These are phyloP conservation scores for Capronia americana DNA, from an alignment of 2,329 filamentous ascomycete species.

Conservation along the genomic window DNA sequence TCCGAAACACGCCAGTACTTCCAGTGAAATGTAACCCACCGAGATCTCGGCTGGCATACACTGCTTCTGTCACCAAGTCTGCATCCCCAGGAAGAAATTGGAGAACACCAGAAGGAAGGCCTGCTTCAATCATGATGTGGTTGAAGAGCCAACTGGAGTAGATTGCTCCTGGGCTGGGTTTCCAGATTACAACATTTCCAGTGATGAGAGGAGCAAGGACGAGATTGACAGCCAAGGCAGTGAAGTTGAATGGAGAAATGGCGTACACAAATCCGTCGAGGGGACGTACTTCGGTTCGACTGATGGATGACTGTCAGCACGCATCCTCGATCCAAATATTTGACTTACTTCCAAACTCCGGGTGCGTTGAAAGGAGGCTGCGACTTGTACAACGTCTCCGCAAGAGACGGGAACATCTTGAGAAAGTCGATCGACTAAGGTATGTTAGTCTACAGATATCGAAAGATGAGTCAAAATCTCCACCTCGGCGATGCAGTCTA, in stretches of 20 bases:
- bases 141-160: slow-evolving; percentile 91
- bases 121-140: slow-evolving; percentile 88
- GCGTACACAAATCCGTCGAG: slow-evolving; percentile 96
- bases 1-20: not conserved
- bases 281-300: slow-evolving; percentile 82
- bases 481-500: no score
- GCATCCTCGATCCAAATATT: no score
- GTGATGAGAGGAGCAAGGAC: slow-evolving; percentile 82
- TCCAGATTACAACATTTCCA: slow-evolving; percentile 96
- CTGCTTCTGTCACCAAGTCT: slow-evolving; percentile 56
- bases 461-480: no score
- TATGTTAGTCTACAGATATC: no score
- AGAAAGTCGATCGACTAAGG: no score
- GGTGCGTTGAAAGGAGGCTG: no score
- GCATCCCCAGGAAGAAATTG: slow-evolving; percentile 93
- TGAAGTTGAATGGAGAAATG: slow-evolving; percentile 96
- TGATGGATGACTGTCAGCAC: no score
- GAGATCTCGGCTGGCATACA: not conserved
- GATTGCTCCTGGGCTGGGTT: slow-evolving; percentile 88
- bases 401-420: no score
- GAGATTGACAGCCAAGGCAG: slow-evolving; percentile 88
- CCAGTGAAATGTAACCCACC: not conserved
- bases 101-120: slow-evolving; percentile 85
- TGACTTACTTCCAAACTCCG: no score
- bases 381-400: no score